phyloP scores from a whole-genome alignment of 352 stramenopile genomes.

The Thalassiosira livingstoniorum region DNA sequence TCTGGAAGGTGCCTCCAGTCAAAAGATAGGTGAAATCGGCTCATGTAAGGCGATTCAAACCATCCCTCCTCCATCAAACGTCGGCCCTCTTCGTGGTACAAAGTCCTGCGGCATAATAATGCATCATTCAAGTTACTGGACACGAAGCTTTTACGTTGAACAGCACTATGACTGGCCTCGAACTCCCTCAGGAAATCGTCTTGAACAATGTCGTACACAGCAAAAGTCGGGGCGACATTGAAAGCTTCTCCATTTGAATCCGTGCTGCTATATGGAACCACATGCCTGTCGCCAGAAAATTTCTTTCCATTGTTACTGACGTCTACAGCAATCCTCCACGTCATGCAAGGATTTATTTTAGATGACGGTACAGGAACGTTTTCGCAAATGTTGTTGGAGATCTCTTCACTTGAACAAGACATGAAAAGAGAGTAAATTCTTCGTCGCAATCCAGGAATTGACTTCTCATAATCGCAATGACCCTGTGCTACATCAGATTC shows the following conservation, averaged over 20 bases:
- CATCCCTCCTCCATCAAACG: constrained; percentile 90
- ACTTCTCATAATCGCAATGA: constrained; percentile 46
- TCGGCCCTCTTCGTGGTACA: constrained; percentile 87
- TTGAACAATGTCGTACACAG: constrained; percentile 53
- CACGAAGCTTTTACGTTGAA: constrained; percentile 56
- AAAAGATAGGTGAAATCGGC: constrained; percentile 93
- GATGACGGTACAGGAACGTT: constrained; percentile 47
- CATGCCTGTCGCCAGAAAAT: constrained; percentile 78
- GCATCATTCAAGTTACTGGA: constrained; percentile 68
- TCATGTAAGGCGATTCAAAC: constrained; percentile 91
- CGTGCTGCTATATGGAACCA: constrained; percentile 64
- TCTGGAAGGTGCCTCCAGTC: constrained; percentile 93
- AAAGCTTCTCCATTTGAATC: neutral
- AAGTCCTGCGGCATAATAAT: constrained; percentile 58
- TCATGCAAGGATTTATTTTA: constrained; percentile 85
- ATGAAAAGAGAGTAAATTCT: constrained; percentile 69
- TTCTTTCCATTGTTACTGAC: constrained; percentile 77
- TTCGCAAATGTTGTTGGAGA: constrained; percentile 46
- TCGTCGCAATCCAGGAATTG: constrained; percentile 41
- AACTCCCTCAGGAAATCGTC: constrained; percentile 35
- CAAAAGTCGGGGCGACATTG: constrained; percentile 42
- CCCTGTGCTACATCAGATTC: constrained; percentile 29
- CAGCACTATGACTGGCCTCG: constrained; percentile 37
- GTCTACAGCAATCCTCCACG: constrained; percentile 75
- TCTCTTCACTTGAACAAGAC: constrained; percentile 69